Percentiles rank a stretch among this genome's conserved stretches.
phyloP scores from a whole-genome alignment of 257 asterid genomes.

The Penstemon barbatus region DNA sequence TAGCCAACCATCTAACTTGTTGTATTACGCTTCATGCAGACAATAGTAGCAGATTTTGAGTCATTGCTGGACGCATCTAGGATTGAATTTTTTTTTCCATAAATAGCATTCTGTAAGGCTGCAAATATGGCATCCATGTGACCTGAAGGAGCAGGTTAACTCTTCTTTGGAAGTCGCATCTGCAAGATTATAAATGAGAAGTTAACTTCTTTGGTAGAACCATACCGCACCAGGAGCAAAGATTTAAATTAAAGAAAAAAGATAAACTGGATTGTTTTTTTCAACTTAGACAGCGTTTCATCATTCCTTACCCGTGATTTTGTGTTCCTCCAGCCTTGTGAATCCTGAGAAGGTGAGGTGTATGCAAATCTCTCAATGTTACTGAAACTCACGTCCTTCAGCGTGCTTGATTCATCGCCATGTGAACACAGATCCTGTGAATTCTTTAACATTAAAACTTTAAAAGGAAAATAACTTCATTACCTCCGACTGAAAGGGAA shows the following conservation, averaged over 20 bases:
- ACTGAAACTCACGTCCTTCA: slow-evolving; percentile 28
- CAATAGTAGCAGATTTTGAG: background rate
- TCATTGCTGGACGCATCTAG: background rate
- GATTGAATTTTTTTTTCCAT: background rate
- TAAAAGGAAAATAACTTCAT: background rate
- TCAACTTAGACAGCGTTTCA: no score
- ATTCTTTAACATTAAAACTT: slow-evolving; percentile 16
- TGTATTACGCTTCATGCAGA: background rate
- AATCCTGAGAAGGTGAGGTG: slow-evolving; percentile 55
- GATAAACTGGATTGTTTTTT: no score
- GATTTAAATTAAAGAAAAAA: background rate
- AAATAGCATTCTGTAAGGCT: slow-evolving; percentile 1
- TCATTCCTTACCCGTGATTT: slow-evolving; percentile 60
- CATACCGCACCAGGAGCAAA: background rate
- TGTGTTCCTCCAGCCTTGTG: slow-evolving; percentile 75
- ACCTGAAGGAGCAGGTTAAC: slow-evolving; percentile 24
- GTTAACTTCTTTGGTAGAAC: background rate
- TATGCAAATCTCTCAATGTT: slow-evolving; percentile 59
- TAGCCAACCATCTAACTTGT: background rate
- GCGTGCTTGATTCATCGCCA: slow-evolving; percentile 31
- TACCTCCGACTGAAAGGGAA: background rate
- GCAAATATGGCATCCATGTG: background rate
- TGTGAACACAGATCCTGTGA: slow-evolving; percentile 52
- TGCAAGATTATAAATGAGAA: slow-evolving; percentile 39
- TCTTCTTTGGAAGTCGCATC: slow-evolving; percentile 77